Conservation (phyloP, 495 filamentous ascomycete species). For the Platismatia glauca region DNA sequence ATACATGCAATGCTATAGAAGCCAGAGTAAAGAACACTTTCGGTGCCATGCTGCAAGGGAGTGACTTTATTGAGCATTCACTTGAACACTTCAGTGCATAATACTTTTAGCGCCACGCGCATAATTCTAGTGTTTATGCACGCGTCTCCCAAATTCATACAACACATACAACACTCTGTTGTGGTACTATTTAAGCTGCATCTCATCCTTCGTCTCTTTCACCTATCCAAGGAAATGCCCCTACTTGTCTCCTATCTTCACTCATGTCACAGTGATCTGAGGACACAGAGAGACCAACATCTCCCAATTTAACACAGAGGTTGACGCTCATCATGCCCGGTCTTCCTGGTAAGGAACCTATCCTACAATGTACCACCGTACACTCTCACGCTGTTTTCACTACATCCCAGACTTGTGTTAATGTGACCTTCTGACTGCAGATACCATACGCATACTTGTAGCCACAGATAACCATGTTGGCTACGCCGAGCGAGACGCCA, state of each 20-base stretch:
- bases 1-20: not conserved
- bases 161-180: not conserved
- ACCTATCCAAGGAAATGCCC: not conserved
- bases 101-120: conserved; percentile 1
- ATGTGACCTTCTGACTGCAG: conserved; percentile 45
- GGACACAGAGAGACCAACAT: not conserved
- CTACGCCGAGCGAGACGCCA: conserved; percentile 85
- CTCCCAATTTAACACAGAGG: not conserved
- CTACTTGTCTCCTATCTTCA: not conserved
- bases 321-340: conserved; percentile 14
- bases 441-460: conserved; percentile 91
- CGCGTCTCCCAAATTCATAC: not conserved
- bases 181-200: not conserved
- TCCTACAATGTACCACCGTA: not conserved
- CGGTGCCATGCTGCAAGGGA: not conserved
- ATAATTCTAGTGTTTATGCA: conserved; percentile 12
- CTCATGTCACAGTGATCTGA: not conserved
- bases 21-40: not conserved
- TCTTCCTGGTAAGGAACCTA: conserved; percentile 12
- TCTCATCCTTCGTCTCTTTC: not conserved
- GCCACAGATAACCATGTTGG: conserved; percentile 97
- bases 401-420: not conserved
- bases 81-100: conserved; percentile 1
- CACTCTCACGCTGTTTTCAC: not conserved
- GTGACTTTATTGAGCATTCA: conserved; percentile 6